Conservation (phyloP, 2,329 filamentous ascomycete genomes). For the Verticillium nonalfalfae region DNA sequence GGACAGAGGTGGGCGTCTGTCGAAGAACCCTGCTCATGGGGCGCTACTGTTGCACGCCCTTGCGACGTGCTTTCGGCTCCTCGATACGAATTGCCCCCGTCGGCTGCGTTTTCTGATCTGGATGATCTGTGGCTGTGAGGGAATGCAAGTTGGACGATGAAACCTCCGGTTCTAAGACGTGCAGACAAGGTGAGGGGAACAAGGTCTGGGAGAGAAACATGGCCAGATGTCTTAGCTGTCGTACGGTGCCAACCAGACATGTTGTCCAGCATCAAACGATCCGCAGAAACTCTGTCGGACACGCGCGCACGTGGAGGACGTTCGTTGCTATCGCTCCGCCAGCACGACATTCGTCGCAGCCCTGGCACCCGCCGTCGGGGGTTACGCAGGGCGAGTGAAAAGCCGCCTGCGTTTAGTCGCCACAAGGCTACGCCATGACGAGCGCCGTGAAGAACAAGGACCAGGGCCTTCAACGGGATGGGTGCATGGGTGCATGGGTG, state of each 20-base stretch:
- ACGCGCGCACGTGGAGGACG: background rate
- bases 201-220: background rate
- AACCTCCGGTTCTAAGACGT: background rate
- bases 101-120: background rate
- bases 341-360: background rate
- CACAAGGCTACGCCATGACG: background rate
- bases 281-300: background rate
- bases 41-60: slow-evolving; percentile 5
- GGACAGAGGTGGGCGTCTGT: background rate
- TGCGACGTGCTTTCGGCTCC: slow-evolving; percentile 4
- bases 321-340: background rate
- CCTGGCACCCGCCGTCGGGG: background rate
- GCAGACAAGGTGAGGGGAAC: slow-evolving; percentile 1
- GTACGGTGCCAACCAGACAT: background rate
- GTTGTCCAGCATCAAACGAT: background rate
- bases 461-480: background rate
- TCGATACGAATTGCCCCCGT: slow-evolving; percentile 11
- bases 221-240: slow-evolving; percentile 4
- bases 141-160: background rate
- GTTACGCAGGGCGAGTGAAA: background rate
- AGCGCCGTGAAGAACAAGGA: background rate
- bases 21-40: background rate
- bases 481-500: background rate
- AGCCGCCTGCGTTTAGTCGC: background rate
- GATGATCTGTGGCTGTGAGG: background rate